Evolutionary conservation across 1,284 basidiomycete species (phyloP).

Genomic region (Moesziomyces sp.): DNA sequence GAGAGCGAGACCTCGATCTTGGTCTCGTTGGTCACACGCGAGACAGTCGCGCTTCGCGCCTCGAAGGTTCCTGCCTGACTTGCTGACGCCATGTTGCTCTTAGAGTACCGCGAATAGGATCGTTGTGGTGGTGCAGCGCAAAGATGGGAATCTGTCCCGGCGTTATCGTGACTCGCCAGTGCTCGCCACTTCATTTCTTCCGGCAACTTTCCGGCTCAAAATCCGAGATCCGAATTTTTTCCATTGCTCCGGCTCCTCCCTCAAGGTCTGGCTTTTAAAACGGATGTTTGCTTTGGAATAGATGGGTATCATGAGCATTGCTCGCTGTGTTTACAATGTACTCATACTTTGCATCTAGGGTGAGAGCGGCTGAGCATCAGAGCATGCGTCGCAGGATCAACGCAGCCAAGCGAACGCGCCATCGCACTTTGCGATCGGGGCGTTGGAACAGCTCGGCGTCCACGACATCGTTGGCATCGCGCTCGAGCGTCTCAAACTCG

Average conservation of each 20-base stretch:
- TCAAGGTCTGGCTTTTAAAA: background rate
- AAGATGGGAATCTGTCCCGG: background rate
- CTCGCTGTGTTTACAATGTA: no score
- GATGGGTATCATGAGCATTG: conserved; percentile 17
- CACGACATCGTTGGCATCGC: conserved; percentile 69
- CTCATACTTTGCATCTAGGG: no score
- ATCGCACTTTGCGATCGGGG: conserved; percentile 76
- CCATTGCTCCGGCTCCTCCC: background rate
- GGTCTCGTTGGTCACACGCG: conserved; percentile 92
- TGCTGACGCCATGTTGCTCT: conserved; percentile 26
- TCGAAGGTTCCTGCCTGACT: conserved; percentile 19
- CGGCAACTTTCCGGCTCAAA: conserved; percentile 7
- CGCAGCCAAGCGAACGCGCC: conserved; percentile 69
- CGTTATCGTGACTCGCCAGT: conserved; percentile 19
- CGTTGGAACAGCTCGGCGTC: conserved; percentile 70
- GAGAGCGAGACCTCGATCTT: conserved; percentile 83
- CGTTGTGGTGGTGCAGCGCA: background rate
- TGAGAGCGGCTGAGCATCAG: conserved; percentile 10
- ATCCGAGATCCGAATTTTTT: conserved; percentile 13
- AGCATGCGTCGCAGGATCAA: conserved; percentile 60
- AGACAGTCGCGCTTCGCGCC: conserved; percentile 76
- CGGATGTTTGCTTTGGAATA: background rate
- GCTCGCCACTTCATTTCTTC: conserved; percentile 18
- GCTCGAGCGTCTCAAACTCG: conserved; percentile 70
- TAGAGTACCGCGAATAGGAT: no score